Base-by-base conservation (phyloP, 2,329 filamentous ascomycete genomes). In the Leptographium lundbergii region DNA sequence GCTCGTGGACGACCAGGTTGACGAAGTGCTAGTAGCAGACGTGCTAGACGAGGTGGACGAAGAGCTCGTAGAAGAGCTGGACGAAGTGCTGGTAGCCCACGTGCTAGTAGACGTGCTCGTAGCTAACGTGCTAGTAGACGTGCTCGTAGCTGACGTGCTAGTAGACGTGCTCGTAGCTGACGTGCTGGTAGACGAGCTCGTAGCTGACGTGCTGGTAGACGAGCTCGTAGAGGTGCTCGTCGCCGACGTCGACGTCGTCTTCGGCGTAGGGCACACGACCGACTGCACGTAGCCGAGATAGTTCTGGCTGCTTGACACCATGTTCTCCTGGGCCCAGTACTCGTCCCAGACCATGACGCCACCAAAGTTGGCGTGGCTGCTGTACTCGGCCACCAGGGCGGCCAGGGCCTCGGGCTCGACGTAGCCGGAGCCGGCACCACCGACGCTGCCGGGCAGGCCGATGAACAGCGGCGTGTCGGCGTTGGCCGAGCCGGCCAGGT, bases 391-490 rank as follows among this genome's bases (percentile, higher is more conserved):
- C 22, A 72, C 56, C 17, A 71, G 59, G 14, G 51, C 25, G 14
- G 55, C 57, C 19, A 66, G 65, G 6, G 56, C 56, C 1, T 22
- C n/a, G 17, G 65, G 64, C 4, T 19, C 22, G n/a, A 65, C 57
- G 55, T 71, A 72, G 55, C 69, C 70, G 14, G 53, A 60, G 11
- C 56, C 56, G 45, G 67, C 65, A 27, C 65, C 65, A 0, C 14
- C 47, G 1, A 53, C 4, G 56, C 63, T 63, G 36, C 69, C 72
- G 2, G 72, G 72, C 32, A 75, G 66, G 22, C 73, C 73, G 58
- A 74, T 66, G 59, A 69, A 73, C 55, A 75, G 66, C 62, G 72
- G 71, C 34, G 73, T 72, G 45, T 69, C 55, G 52, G 64, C 62
- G 60, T 71, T 74, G 34, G 67, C 66, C 4, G 68, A 70, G 11